A percentile compares a stretch with the other conserved stretches of the same genome.
Conservation (phyloP, 495 filamentous ascomycete species). For the Hyphodiscus hymeniophilus region DNA sequence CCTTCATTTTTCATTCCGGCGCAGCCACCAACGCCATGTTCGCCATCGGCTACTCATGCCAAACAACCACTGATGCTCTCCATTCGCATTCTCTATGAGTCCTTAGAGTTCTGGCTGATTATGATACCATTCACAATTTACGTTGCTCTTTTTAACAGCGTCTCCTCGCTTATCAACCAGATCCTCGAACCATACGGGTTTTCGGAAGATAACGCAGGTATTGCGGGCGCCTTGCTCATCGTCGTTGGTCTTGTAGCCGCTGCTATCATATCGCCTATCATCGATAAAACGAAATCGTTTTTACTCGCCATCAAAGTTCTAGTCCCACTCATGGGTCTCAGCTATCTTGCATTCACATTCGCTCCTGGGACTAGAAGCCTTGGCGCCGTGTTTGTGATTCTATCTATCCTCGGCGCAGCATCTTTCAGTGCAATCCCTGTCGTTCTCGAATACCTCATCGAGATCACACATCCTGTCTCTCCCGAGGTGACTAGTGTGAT, state of each 20-base stretch:
- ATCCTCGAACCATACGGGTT: conserved; percentile 79
- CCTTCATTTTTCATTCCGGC: conserved; percentile 84
- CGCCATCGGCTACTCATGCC: conserved; percentile 33
- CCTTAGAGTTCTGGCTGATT: conserved; percentile 67
- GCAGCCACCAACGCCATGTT: conserved; percentile 64
- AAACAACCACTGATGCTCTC: conserved; percentile 45
- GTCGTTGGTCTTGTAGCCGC: conserved; percentile 72
- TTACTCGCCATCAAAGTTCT: conserved; percentile 64
- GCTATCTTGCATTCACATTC: conserved; percentile 74
- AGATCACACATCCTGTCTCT: conserved; percentile 79
- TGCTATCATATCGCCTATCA: conserved; percentile 69
- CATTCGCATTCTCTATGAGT: conserved; percentile 37
- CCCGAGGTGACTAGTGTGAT: conserved; percentile 79
- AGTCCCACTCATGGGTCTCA: conserved; percentile 64
- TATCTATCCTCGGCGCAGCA: conserved; percentile 66
- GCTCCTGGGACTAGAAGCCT: conserved; percentile 63
- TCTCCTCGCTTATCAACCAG: conserved; percentile 84
- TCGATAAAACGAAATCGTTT: conserved; percentile 78
- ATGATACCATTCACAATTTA: conserved; percentile 71
- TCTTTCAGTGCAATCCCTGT: conserved; percentile 78
- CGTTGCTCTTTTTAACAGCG: conserved; percentile 87
- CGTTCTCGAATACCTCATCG: conserved; percentile 76
- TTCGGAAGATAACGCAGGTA: conserved; percentile 73
- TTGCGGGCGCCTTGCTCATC: conserved; percentile 86
- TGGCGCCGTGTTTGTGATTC: conserved; percentile 63